Percentiles rank a stretch among this genome's conserved stretches.
Evolutionary conservation across 148 eudicot genomes (phyloP).

Genomic region (Vaccinium myrtillus): DNA sequence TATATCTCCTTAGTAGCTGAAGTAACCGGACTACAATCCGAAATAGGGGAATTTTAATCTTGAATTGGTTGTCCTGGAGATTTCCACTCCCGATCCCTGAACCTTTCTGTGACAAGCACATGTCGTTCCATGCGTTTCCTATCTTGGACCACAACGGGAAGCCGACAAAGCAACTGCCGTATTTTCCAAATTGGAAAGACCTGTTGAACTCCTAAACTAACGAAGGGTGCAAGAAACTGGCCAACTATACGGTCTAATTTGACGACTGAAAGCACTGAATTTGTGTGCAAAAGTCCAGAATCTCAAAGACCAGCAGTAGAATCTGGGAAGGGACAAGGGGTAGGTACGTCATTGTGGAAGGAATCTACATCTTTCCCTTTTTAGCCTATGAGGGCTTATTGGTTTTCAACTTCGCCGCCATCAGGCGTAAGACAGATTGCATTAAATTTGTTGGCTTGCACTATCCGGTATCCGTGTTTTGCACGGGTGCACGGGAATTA

Average conservation of each 20-base stretch:
- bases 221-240: not conserved
- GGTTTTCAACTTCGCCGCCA: not conserved
- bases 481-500: too few species aligned
- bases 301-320: not conserved
- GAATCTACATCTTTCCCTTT: not conserved
- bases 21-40: not conserved
- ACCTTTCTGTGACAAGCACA: too few species aligned
- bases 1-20: not conserved
- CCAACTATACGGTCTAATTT: not conserved
- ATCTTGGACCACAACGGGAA: not conserved
- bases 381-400: not conserved
- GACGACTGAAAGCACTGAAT: not conserved
- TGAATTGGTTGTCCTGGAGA: not conserved
- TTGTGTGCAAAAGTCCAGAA: not conserved
- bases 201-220: not conserved
- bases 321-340: constrained; percentile 7
- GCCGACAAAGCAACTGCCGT: not conserved
- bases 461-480: too few species aligned
- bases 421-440: not conserved
- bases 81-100: not conserved
- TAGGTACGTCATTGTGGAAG: not conserved
- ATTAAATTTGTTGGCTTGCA: too few species aligned
- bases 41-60: not conserved
- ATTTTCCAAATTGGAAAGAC: not conserved
- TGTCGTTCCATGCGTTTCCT: too few species aligned